These are phyloP conservation scores for Epichloe coenophiala DNA, from an alignment of 2,329 filamentous ascomycete genomes.

Conservation along the genomic window DNA sequence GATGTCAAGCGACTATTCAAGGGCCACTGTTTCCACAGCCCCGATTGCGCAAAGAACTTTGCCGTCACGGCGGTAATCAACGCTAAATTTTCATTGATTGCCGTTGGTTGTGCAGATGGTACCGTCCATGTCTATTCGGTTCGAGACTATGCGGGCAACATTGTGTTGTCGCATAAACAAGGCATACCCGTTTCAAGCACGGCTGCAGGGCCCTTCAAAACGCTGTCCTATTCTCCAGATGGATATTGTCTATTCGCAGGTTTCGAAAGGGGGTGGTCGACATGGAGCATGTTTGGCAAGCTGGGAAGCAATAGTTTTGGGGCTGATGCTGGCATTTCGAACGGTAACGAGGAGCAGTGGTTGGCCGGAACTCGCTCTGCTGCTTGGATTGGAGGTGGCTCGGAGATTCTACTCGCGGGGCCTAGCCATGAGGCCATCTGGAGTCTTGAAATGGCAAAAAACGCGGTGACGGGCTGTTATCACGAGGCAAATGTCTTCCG, in stretches of 20 bases:
- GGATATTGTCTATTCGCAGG: slow-evolving; percentile 93
- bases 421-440: slow-evolving; percentile 66
- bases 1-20: slow-evolving; percentile 61
- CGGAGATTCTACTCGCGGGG: slow-evolving; percentile 66
- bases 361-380: slow-evolving; percentile 65
- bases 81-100: slow-evolving; percentile 85
- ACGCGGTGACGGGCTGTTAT: slow-evolving; percentile 84
- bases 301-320: slow-evolving; percentile 73
- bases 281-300: slow-evolving; percentile 96
- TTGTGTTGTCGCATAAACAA: slow-evolving; percentile 73
- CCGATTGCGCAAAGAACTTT: slow-evolving; percentile 41
- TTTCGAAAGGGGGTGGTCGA: slow-evolving; percentile 85
- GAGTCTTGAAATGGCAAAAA: slow-evolving; percentile 84
- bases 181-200: slow-evolving; percentile 52
- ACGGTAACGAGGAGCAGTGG: slow-evolving; percentile 67
- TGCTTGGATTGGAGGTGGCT: slow-evolving; percentile 78
- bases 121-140: slow-evolving; percentile 81
- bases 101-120: slow-evolving; percentile 69
- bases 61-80: slow-evolving; percentile 76
- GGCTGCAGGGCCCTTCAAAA: slow-evolving; percentile 58
- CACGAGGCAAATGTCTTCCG: slow-evolving; percentile 81
- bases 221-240: slow-evolving; percentile 79
- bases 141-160: slow-evolving; percentile 85
- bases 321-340: slow-evolving; percentile 49
- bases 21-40: slow-evolving; percentile 80